A percentile compares a stretch with the other conserved stretches of the same genome.
Evolutionary conservation across 768 basidiomycete species (phyloP).

Genomic region (Dioszegia crocea): DNA sequence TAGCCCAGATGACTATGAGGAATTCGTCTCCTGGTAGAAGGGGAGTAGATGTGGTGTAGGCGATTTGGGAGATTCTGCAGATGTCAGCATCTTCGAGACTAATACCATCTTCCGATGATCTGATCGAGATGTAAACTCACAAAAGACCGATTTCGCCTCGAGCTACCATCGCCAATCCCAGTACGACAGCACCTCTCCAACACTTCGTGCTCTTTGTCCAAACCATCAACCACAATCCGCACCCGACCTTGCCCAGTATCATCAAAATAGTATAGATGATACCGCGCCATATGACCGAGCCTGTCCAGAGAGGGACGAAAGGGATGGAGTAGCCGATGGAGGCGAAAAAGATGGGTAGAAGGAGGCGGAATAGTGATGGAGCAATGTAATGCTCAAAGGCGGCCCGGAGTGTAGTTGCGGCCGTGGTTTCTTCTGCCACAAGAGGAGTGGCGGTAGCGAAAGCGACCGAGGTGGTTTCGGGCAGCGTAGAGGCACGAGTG

Average conservation of each 20-base stretch:
- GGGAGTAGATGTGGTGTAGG: conserved; percentile 26
- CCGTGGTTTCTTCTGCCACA: not conserved
- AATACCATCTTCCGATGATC: not conserved
- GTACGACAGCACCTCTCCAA: conserved; percentile 40
- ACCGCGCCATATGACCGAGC: conserved; percentile 57
- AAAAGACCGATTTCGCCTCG: conserved; percentile 65
- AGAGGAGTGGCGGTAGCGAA: not conserved
- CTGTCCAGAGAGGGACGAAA: conserved; percentile 53
- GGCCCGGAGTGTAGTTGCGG: conserved; percentile 14
- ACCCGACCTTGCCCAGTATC: conserved; percentile 57
- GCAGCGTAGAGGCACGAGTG: not conserved
- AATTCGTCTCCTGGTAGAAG: conserved; percentile 53
- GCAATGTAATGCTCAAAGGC: conserved; percentile 52
- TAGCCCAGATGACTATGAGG: conserved; percentile 60
- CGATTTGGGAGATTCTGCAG: conserved; percentile 53
- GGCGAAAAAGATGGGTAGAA: conserved; percentile 64
- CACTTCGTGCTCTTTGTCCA: conserved; percentile 18
- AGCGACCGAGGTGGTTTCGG: not conserved
- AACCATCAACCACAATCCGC: conserved; percentile 54
- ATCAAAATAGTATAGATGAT: conserved; percentile 61
- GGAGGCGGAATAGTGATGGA: conserved; percentile 53
- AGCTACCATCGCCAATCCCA: conserved; percentile 62
- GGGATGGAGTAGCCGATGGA: conserved; percentile 62
- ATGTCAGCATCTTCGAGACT: not conserved
- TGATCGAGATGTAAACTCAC: conserved; percentile 14